Evolutionary conservation across 164 flowering plant species (phyloP), one percentile per base, ranked within the genome.

Genomic region (Macadamia tetraphylla): DNA sequence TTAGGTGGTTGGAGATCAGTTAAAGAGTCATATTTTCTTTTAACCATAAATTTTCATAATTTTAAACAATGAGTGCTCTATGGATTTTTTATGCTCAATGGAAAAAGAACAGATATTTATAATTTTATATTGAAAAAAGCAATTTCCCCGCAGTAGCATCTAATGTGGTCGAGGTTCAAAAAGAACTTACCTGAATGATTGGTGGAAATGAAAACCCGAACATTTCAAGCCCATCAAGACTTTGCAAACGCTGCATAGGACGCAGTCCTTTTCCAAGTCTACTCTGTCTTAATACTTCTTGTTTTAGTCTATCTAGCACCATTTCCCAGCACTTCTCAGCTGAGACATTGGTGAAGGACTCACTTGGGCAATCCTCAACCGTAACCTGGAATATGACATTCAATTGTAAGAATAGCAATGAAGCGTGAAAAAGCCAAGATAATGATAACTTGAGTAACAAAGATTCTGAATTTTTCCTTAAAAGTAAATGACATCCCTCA

Each of bases 241-340:
- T 65, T 18, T 72, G 69, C 46, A 75, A 62, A 72, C 74, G 72
- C 55, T 74, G 80, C 68, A 70, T 46, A 31, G 70, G 75, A 3
- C 81, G 82, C 57, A 71, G 14, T 4, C 71, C 77, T 63, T 61
- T 72, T 42, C 82, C 84, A 51, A 63, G 67, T 49, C 58, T 44
- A 13, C 49, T 68, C 52, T 71, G 81, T 65, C 75, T 74, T 18
- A 11, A 6, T 31, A 87, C 81, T 81, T 87, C 89, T 70, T 78
- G 71, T 52, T 78, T 79, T 49, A 89, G 69, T 70, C 82, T 79
- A 63, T 77, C 79, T 58, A 79, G 58, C 62, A 89, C 91, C 86
- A 85, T 80, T 55, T 87, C 89, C 97, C 97, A 92, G 80, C 97
- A 90, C 72, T 82, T 81, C 46, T 77, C 77, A 6, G 88, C 75